These are phyloP conservation scores for Berberis thunbergii DNA, from an alignment of 164 flowering plant genomes.

Conservation along the genomic window DNA sequence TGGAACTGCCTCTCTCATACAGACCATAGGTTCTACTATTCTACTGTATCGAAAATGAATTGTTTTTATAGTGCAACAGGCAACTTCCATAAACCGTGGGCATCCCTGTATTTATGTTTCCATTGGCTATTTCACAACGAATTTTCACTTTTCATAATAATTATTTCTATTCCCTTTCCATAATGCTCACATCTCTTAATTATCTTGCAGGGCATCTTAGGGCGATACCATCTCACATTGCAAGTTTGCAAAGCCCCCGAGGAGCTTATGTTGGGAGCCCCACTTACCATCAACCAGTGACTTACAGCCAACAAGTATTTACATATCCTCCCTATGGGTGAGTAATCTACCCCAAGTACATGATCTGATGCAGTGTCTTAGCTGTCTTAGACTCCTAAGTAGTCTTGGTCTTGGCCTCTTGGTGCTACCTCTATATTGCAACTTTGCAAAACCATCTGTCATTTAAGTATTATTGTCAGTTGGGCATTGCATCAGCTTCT, in stretches of 20 bases:
- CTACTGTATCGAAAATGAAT: background rate
- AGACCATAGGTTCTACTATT: too few species aligned
- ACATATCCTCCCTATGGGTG: constrained; percentile 81
- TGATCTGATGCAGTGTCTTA: background rate
- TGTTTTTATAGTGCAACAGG: too few species aligned
- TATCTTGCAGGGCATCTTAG: constrained; percentile 51
- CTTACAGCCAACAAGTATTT: constrained; percentile 71
- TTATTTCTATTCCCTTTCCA: too few species aligned
- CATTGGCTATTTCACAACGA: background rate
- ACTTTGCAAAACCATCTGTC: too few species aligned
- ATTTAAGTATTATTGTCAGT: too few species aligned
- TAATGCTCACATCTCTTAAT: background rate
- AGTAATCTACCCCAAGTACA: constrained; percentile 18
- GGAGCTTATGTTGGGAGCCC: constrained; percentile 43
- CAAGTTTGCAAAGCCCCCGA: constrained; percentile 42
- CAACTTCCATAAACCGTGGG: too few species aligned
- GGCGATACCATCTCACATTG: constrained; percentile 44
- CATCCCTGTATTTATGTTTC: too few species aligned
- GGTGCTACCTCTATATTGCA: too few species aligned
- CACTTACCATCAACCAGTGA: constrained; percentile 70
- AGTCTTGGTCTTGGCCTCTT: background rate
- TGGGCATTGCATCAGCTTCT: too few species aligned
- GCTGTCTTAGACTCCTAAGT: background rate
- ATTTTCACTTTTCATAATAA: too few species aligned
- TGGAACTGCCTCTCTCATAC: too few species aligned